These are phyloP conservation scores for Leersia perrieri DNA, from an alignment of 176 grass and related monocot species.

Conservation along the genomic window DNA sequence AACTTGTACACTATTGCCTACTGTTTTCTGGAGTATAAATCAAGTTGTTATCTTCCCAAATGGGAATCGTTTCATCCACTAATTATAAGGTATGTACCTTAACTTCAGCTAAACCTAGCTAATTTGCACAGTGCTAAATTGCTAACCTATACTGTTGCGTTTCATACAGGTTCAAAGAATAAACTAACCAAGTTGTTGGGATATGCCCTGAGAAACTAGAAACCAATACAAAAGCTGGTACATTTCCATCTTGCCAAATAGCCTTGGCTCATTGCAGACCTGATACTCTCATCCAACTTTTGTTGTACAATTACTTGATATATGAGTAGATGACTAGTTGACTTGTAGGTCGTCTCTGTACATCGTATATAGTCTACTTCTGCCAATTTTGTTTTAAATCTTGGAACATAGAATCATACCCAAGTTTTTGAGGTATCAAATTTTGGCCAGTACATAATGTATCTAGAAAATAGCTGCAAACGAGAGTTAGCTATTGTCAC, in stretches of 20 bases:
- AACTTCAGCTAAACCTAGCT: not conserved
- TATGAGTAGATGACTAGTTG: not conserved
- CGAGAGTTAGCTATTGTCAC: constrained; percentile 1
- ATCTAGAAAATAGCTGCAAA: constrained; percentile 20
- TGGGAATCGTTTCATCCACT: not conserved
- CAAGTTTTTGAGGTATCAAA: constrained; percentile 32
- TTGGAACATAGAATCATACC: constrained; percentile 1
- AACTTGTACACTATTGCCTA: constrained; percentile 3
- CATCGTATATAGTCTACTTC: not conserved
- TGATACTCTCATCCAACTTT: not conserved
- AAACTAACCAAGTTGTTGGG: constrained; percentile 3
- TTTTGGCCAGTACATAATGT: constrained; percentile 27
- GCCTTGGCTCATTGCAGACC: not conserved
- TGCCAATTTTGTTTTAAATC: not conserved
- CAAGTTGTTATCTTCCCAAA: not conserved
- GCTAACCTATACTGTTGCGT: not conserved
- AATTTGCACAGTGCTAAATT: not conserved
- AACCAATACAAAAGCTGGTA: not conserved
- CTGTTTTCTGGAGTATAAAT: not conserved
- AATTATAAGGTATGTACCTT: constrained; percentile 26
- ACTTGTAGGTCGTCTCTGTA: constrained; percentile 9
- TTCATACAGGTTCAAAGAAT: constrained; percentile 20
- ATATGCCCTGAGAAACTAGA: not conserved
- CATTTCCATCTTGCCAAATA: not conserved
- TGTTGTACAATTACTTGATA: constrained; percentile 2